These are phyloP conservation scores for Ulota crispa DNA, from an alignment of 225 moss, liverwort and hornwort genomes.

Conservation along the genomic window DNA sequence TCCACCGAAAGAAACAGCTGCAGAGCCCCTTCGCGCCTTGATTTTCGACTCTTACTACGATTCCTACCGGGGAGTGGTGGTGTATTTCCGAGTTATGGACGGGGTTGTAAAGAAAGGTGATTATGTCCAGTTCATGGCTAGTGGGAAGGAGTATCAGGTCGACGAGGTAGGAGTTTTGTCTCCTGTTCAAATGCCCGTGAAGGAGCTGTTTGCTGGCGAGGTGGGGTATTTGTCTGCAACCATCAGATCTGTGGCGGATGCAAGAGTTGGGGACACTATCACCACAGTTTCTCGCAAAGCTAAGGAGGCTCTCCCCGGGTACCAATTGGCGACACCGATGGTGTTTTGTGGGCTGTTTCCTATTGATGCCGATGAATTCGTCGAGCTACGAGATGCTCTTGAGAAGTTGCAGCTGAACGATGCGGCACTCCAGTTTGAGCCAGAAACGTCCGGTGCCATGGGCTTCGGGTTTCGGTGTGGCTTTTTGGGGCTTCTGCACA, in stretches of 20 bases:
- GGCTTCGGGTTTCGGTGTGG: constrained; percentile 98
- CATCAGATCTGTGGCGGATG: constrained; percentile 95
- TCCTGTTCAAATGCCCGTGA: constrained; percentile 90
- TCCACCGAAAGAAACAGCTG: constrained; percentile 66
- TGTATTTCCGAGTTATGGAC: constrained; percentile 94
- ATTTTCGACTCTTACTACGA: constrained; percentile 97
- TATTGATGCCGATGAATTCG: constrained; percentile 89
- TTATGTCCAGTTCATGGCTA: constrained; percentile 87
- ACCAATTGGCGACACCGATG: constrained; percentile 95
- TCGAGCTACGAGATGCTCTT: constrained; percentile 84
- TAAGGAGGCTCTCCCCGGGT: constrained; percentile 70
- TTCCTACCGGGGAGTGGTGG: constrained; percentile 87
- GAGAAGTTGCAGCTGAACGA: constrained; percentile 95
- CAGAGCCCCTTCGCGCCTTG: constrained; percentile 78
- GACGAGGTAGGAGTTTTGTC: constrained; percentile 90
- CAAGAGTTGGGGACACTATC: constrained; percentile 95
- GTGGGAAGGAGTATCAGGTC: constrained; percentile 90
- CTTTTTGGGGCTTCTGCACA: constrained; percentile 92
- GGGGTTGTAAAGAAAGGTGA: constrained; percentile 87
- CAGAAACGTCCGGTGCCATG: constrained; percentile 94
- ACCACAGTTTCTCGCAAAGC: constrained; percentile 74
- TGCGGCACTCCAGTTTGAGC: constrained; percentile 93
- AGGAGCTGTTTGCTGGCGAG: constrained; percentile 84
- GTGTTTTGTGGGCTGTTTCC: constrained; percentile 97
- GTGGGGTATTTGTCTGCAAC: constrained; percentile 93